phyloP scores from a whole-genome alignment of 2,329 filamentous ascomycete genomes.

The Calonectria pteridis region DNA sequence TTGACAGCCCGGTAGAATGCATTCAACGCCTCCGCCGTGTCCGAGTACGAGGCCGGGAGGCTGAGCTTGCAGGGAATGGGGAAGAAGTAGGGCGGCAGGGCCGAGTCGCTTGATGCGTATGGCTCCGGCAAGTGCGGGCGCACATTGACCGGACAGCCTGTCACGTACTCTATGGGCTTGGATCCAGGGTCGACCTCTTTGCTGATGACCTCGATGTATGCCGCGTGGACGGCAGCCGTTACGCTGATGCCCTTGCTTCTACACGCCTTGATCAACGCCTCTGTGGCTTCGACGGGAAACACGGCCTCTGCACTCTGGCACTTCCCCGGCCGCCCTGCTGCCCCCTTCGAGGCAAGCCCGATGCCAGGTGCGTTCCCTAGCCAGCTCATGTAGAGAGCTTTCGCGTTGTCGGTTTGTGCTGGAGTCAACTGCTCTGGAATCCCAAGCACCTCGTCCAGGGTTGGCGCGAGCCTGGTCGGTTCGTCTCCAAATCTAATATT shows the following conservation, averaged over 20 bases:
- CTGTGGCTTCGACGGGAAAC: slow-evolving; percentile 10
- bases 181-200: neutral
- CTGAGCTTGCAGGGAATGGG: neutral
- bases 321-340: neutral
- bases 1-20: slow-evolving; percentile 13
- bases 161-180: slow-evolving; percentile 35
- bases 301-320: slow-evolving; percentile 12
- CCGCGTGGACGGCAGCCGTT: neutral
- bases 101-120: slow-evolving; percentile 27
- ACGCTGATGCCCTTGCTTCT: neutral
- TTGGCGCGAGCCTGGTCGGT: slow-evolving; percentile 12
- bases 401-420: neutral
- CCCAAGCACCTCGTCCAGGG: slow-evolving; percentile 19
- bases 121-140: slow-evolving; percentile 39
- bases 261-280: neutral
- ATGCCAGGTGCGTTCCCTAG: neutral
- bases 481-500: slow-evolving; percentile 22
- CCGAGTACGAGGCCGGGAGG: slow-evolving; percentile 16
- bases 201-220: neutral
- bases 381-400: neutral
- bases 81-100: slow-evolving; percentile 16
- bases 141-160: slow-evolving; percentile 41
- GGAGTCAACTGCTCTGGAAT: neutral
- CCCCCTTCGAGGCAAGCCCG: neutral
- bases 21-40: slow-evolving; percentile 6